Conservation (phyloP, 345 rosid species). For the Boechera stricta region DNA sequence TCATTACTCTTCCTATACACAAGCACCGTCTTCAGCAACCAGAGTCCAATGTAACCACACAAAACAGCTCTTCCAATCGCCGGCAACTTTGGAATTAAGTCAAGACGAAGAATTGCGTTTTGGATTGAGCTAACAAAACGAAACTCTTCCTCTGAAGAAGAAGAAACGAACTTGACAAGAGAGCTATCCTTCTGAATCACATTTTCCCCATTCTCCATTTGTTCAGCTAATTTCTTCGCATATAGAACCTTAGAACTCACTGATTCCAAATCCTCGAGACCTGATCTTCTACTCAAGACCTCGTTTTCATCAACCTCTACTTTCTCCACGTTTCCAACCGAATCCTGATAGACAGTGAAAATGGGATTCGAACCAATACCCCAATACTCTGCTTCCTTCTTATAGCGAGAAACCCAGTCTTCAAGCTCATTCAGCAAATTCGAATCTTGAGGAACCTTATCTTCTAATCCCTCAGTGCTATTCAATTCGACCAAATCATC, state of each 20-base stretch:
- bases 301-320: slow-evolving; percentile 68
- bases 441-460: slow-evolving; percentile 51
- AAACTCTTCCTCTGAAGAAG: slow-evolving; percentile 45
- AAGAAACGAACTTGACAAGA: slow-evolving; percentile 65
- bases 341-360: slow-evolving; percentile 64
- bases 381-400: slow-evolving; percentile 72
- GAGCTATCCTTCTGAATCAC: slow-evolving; percentile 72
- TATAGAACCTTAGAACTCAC: slow-evolving; percentile 51
- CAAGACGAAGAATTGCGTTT: slow-evolving; percentile 45
- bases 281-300: slow-evolving; percentile 52
- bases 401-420: slow-evolving; percentile 68
- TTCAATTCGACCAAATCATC: slow-evolving; percentile 32
- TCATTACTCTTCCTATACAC: slow-evolving; percentile 46
- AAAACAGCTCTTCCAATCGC: slow-evolving; percentile 56
- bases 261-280: slow-evolving; percentile 45
- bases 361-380: slow-evolving; percentile 73
- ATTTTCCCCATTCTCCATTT: slow-evolving; percentile 63
- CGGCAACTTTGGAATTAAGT: slow-evolving; percentile 50
- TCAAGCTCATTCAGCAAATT: slow-evolving; percentile 60
- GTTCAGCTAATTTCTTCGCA: slow-evolving; percentile 69
- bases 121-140: slow-evolving; percentile 49
- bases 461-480: slow-evolving; percentile 42
- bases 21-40: slow-evolving; percentile 58
- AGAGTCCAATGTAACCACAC: slow-evolving; percentile 58
- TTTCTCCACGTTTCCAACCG: slow-evolving; percentile 60